Base-by-base conservation (phyloP, 371 early-diverging fungal genomes). In the Homolaphlyctis polyrhiza region DNA sequence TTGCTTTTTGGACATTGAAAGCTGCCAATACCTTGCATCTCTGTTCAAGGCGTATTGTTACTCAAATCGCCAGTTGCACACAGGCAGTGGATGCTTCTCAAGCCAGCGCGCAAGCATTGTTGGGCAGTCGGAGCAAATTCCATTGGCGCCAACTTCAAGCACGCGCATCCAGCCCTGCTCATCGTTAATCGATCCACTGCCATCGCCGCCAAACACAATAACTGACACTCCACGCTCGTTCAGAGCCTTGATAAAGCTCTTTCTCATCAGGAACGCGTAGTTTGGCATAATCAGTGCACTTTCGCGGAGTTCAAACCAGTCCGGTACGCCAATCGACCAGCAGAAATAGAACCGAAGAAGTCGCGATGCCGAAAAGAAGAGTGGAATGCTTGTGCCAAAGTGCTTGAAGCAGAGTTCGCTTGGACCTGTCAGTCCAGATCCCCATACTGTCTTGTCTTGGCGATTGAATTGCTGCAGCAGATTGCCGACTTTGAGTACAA, bases 61-160 rank as follows among this genome's bases (percentile, higher is more conserved):
- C n/a, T n/a, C n/a, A n/a, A n/a, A n/a, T n/a, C n/a, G n/a, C n/a
- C n/a, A n/a, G n/a, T n/a, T n/a, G n/a, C n/a, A n/a, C n/a, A n/a
- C n/a, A n/a, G n/a, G n/a, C 47, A 74, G 51, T 11, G 35, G 61
- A 39, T 72, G 60, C 28, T 34, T 58, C 64, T 64, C 51, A 18
- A 71, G 58, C 73, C 76, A 73, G 35, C 57, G 64, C 61, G 65
- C 57, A 28, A 80, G 57, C 35, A 71, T 50, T 16, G 74, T 65
- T 0, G 80, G 80, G 1, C 66, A 18, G 66, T 80, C 76, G 1
- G 72, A 63, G 60, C 80, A 80, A 23, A 80, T 80, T 4, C 80
- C 80, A 57, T 73, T 71, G 11, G 64, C 76, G 1, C 76, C 74
- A 58, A 61, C 59, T 50, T 49, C 48, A 55, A 63, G 52, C n/a